These are phyloP conservation scores for Populus hybrid DNA, from an alignment of 441 rosid genomes.

Conservation along the genomic window DNA sequence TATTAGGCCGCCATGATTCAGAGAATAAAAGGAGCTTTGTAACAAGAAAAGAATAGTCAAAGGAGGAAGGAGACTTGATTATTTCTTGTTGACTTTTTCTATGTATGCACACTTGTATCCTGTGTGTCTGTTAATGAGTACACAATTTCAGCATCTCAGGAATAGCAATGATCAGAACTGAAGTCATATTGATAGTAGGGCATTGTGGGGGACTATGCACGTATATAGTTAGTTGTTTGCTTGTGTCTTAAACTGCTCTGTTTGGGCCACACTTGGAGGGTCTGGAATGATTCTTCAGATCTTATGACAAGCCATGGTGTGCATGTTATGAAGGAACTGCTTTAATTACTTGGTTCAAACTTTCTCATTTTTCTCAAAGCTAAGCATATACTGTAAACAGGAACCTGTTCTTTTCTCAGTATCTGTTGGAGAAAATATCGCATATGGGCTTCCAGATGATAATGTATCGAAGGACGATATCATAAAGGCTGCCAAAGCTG, in stretches of 20 bases:
- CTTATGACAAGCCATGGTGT: not conserved
- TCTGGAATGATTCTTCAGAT: conserved; percentile 7
- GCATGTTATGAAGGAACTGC: not conserved
- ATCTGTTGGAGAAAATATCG: conserved; percentile 93
- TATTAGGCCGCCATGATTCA: not conserved
- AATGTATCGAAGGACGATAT: conserved; percentile 81
- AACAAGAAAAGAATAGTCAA: not conserved
- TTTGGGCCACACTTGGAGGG: not conserved
- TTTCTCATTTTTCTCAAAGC: conserved; percentile 8
- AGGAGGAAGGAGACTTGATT: not conserved
- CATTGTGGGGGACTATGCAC: not conserved
- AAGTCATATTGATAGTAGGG: not conserved
- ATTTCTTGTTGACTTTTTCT: not conserved
- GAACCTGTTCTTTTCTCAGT: conserved; percentile 92
- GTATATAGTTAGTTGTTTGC: not conserved
- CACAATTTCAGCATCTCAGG: not conserved
- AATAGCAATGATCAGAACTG: not conserved
- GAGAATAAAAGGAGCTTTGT: not conserved
- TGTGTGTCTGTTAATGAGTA: not conserved
- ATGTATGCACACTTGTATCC: not conserved
- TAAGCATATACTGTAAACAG: conserved; percentile 32
- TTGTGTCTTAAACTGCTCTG: not conserved
- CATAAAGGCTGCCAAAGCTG: conserved; percentile 90
- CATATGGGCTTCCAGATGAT: conserved; percentile 94
- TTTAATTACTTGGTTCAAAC: conserved; percentile 14